Evolutionary conservation across 306 rosid genomes (phyloP).

Genomic region (Quercus gilva): DNA sequence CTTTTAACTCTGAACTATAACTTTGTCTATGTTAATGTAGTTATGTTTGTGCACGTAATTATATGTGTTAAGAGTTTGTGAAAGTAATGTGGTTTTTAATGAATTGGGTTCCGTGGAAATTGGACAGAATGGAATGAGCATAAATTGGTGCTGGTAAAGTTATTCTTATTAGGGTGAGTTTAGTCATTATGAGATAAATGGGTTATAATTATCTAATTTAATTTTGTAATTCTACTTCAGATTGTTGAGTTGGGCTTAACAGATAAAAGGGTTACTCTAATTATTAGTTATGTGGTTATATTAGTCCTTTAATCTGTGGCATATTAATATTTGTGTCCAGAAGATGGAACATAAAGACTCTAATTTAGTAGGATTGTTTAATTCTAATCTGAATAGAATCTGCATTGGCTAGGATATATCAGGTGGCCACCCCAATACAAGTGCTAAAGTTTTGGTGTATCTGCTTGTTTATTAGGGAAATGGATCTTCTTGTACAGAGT

Average conservation of each 20-base stretch:
- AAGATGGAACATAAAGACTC: not conserved
- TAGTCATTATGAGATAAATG: not conserved
- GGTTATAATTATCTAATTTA: not conserved
- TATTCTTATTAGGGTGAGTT: not conserved
- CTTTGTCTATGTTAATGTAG: not conserved
- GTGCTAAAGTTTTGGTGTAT: no score
- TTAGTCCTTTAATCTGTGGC: not conserved
- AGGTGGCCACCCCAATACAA: not conserved
- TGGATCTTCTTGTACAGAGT: no score
- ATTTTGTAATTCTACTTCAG: not conserved
- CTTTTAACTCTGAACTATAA: not conserved
- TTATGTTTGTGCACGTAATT: slow-evolving; percentile 3
- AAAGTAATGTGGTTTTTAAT: not conserved
- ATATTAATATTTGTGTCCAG: not conserved
- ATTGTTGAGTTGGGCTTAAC: no score
- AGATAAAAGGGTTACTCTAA: no score
- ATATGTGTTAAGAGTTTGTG: not conserved
- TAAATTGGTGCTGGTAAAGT: not conserved
- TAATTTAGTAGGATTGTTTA: not conserved
- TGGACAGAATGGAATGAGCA: not conserved
- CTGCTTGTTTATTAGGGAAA: no score
- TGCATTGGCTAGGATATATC: not conserved
- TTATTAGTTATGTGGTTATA: no score
- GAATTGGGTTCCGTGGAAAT: not conserved
- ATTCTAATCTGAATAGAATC: not conserved